These are phyloP conservation scores for Eleusine coracana DNA, from an alignment of 176 grass and related monocot genomes.

Conservation along the genomic window DNA sequence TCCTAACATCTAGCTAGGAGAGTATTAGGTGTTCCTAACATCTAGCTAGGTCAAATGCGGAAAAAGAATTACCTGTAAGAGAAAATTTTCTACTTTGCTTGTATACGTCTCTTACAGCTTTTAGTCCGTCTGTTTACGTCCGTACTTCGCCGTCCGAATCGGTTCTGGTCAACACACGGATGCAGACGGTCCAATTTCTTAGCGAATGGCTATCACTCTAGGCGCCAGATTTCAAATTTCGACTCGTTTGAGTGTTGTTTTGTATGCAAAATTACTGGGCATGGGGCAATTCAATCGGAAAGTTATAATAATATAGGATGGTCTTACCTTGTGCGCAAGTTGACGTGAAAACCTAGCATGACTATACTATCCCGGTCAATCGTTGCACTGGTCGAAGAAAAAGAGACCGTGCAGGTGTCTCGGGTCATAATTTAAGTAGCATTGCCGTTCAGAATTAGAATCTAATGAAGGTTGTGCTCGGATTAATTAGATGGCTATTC, in stretches of 20 bases:
- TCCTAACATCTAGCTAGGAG: no score
- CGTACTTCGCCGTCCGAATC: background rate
- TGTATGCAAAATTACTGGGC: background rate
- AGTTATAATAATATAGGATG: conserved; percentile 3
- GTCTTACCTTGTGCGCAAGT: background rate
- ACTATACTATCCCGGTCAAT: background rate
- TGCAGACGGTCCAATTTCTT: background rate
- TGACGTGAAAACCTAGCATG: conserved; percentile 26
- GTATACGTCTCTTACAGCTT: conserved; percentile 1
- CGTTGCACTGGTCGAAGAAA: background rate
- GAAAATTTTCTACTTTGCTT: background rate
- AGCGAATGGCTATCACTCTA: no score
- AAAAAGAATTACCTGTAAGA: background rate
- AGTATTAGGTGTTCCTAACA: no score
- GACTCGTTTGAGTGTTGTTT: no score
- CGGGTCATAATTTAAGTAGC: conserved; percentile 1
- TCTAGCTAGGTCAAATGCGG: no score
- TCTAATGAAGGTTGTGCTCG: no score
- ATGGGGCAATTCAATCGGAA: conserved; percentile 4
- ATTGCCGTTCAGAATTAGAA: background rate
- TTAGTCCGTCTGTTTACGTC: background rate
- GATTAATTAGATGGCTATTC: background rate
- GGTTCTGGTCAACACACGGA: conserved; percentile 16
- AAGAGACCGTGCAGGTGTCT: background rate
- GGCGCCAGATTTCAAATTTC: no score